Evolutionary conservation across 768 basidiomycete species (phyloP), one percentile per base, ranked within the genome.

Genomic region (Russula sp.): DNA sequence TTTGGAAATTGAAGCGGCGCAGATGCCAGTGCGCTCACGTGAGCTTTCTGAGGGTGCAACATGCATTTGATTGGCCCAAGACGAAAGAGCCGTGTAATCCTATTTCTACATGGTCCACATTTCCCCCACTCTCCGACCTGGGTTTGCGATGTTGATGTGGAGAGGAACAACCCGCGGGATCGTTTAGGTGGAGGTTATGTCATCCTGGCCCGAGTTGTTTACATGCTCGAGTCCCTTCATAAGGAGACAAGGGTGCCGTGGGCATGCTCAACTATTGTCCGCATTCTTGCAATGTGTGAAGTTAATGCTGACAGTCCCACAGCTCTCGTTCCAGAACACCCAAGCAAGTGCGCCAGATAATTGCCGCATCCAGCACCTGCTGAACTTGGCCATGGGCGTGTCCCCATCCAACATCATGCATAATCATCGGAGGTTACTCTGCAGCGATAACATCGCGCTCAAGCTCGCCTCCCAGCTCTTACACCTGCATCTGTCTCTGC

Each of bases 331-430:
- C 57, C 57, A 8, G 44, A 58, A 3, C 16, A 8, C 8, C 44
- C 30, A 48, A n/a, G 13, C 57, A 58, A 32, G 14, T 58, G n/a
- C n/a, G 44, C 30, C 57, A 72, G 40, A 52, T 65, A 7, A 24
- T 61, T 4, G 34, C 26, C 0, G 71, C 66, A 20, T 72, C 44
- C 36, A 59, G 20, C 57, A 68, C n/a, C 38, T 71, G 34, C 51
- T 68, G 6, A 59, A 63, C 10, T 46, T 40, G 11, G n/a, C n/a
- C n/a, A n/a, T n/a, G n/a, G 71, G 71, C 22, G 36, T 64, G 8
- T 49, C 57, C 30, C 32, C 67, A 2, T 64, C 71, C 13, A 65
- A 67, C n/a, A 69, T 72, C n/a, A 60, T n/a, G n/a, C n/a, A n/a
- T n/a, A n/a, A n/a, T 59, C 48, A 48, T 72, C 30, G 66, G 63